Percentiles rank a stretch among this genome's conserved stretches.
phyloP scores from a whole-genome alignment of 2,329 filamentous ascomycete genomes.

The Fusarium oligoseptatum region DNA sequence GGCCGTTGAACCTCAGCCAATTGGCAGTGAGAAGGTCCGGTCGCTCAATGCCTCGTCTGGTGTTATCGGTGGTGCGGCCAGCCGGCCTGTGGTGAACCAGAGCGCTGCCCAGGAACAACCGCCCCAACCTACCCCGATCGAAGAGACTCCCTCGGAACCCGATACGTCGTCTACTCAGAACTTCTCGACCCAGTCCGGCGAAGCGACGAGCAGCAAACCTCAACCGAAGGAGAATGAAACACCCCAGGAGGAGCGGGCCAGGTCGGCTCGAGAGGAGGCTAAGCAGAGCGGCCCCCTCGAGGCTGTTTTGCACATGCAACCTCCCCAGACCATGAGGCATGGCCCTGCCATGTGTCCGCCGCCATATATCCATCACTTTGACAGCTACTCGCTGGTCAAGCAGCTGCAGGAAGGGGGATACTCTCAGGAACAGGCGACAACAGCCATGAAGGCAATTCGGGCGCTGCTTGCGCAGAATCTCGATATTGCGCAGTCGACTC shows the following conservation, averaged over 20 bases:
- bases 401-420: slow-evolving; percentile 83
- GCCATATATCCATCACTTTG: slow-evolving; percentile 95
- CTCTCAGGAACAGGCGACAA: slow-evolving; percentile 79
- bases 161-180: not conserved
- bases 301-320: slow-evolving; percentile 62
- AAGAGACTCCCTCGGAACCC: slow-evolving; percentile 14
- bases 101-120: slow-evolving; percentile 18
- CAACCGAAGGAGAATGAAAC: slow-evolving; percentile 18
- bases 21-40: slow-evolving; percentile 39
- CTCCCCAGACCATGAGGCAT: slow-evolving; percentile 59
- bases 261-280: slow-evolving; percentile 52
- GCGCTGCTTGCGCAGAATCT: slow-evolving; percentile 82
- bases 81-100: slow-evolving; percentile 15
- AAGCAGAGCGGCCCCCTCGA: slow-evolving; percentile 64
- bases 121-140: slow-evolving; percentile 4
- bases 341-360: slow-evolving; percentile 78
- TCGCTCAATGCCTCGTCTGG: slow-evolving; percentile 31
- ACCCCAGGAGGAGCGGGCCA: slow-evolving; percentile 41
- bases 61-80: slow-evolving; percentile 26
- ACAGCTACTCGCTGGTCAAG: slow-evolving; percentile 90
- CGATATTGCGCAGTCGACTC: slow-evolving; percentile 80
- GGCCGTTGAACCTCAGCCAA: slow-evolving; percentile 67
- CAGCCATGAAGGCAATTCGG: slow-evolving; percentile 92
- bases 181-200: slow-evolving; percentile 4
- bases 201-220: slow-evolving; percentile 16